A percentile compares a stretch with the other conserved stretches of the same genome.
Evolutionary conservation across 2,329 filamentous ascomycete species (phyloP).

Genomic region (Alternaria arborescens): DNA sequence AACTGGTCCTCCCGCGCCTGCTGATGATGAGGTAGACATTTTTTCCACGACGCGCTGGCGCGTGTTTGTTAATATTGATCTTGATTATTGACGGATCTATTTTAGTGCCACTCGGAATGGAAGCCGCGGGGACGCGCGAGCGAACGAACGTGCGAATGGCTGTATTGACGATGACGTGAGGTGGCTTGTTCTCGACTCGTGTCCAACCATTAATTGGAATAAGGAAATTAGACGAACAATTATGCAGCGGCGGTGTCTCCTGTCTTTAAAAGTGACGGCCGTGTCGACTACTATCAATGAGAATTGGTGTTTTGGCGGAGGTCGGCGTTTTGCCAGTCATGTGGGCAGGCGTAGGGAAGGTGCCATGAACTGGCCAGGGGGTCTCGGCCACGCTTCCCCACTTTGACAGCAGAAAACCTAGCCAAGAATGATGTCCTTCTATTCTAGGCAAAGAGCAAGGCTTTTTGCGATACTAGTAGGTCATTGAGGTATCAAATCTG

Average conservation of each 20-base stretch:
- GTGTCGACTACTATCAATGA: constrained; percentile 15
- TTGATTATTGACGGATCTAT: constrained; percentile 12
- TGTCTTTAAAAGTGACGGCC: neutral
- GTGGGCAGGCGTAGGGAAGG: constrained; percentile 22
- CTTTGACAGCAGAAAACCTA: constrained; percentile 24
- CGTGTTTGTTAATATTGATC: constrained; percentile 10
- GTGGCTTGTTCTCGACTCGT: constrained; percentile 20
- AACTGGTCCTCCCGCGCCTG: constrained; percentile 6
- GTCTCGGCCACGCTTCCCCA: constrained; percentile 30
- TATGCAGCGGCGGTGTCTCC: neutral
- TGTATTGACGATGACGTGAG: constrained; percentile 19
- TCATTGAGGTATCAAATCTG: neutral
- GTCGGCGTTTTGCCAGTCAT: constrained; percentile 43
- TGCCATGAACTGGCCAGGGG: constrained; percentile 28
- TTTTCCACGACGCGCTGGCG: constrained; percentile 8
- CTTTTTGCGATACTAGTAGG: constrained; percentile 24
- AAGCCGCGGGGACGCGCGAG: constrained; percentile 1
- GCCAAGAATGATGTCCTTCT: constrained; percentile 42
- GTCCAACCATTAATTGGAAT: constrained; percentile 1
- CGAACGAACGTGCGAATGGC: constrained; percentile 9
- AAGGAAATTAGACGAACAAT: constrained; percentile 2
- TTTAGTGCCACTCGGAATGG: constrained; percentile 10
- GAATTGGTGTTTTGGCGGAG: constrained; percentile 34
- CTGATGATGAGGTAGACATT: constrained; percentile 21
- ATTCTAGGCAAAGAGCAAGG: constrained; percentile 33